Evolutionary conservation across 768 basidiomycete species (phyloP).

Genomic region (Calocybe cyanea): DNA sequence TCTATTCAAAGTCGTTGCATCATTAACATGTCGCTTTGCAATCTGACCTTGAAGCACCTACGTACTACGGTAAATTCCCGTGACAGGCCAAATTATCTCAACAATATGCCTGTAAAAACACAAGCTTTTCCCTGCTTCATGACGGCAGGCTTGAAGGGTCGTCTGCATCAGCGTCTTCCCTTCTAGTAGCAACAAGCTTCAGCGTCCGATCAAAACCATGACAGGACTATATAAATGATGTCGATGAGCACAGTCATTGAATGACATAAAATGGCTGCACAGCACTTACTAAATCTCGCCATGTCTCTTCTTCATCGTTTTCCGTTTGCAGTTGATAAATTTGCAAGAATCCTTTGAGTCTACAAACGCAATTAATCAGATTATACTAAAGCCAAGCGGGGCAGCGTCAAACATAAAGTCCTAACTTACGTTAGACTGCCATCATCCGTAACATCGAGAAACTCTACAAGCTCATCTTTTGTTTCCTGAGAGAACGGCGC

Average conservation of each 20-base stretch:
- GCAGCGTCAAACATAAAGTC: not conserved
- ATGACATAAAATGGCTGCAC: not conserved
- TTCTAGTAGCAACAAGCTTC: constrained; percentile 49
- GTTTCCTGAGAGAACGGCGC: constrained; percentile 71
- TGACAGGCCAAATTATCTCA: too few species aligned
- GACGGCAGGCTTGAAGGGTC: not conserved
- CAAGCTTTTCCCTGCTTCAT: not conserved
- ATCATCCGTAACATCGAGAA: constrained; percentile 69
- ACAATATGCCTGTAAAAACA: too few species aligned
- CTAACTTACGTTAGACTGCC: constrained; percentile 66
- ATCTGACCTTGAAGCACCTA: too few species aligned
- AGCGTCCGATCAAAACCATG: constrained; percentile 76
- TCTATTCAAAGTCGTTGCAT: too few species aligned
- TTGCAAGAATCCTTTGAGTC: constrained; percentile 78
- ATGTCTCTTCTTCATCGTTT: constrained; percentile 81
- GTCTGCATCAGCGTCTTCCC: constrained; percentile 42
- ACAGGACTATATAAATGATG: constrained; percentile 41
- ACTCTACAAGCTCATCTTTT: constrained; percentile 73
- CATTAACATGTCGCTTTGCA: too few species aligned
- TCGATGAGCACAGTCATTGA: constrained; percentile 18
- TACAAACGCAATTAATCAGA: constrained; percentile 20
- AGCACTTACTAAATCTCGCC: constrained; percentile 66
- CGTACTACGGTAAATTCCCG: too few species aligned
- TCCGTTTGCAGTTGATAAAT: constrained; percentile 85
- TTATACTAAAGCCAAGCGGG: not conserved